Evolutionary conservation across 2,329 filamentous ascomycete species (phyloP).

Genomic region (Fusarium subglutinans): DNA sequence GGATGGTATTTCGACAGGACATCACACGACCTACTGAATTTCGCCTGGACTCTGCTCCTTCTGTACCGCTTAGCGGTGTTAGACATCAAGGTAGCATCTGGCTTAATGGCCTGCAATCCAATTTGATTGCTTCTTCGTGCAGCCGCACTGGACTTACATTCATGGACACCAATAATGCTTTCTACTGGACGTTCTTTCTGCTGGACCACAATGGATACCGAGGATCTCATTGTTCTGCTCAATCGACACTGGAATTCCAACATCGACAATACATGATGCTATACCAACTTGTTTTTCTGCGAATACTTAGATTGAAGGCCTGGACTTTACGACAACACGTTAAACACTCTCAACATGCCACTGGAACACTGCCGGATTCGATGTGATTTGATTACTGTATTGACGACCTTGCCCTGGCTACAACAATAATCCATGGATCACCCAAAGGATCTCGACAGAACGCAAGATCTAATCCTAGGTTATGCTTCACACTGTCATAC

Average conservation of each 20-base stretch:
- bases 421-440: constrained; percentile 4
- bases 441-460: constrained; percentile 27
- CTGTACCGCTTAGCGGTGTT: constrained; percentile 21
- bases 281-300: constrained; percentile 36
- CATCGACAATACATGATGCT: constrained; percentile 27
- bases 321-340: not conserved
- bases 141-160: constrained; percentile 39
- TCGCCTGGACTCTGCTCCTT: constrained; percentile 14
- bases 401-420: constrained; percentile 10
- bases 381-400: constrained; percentile 24
- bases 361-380: constrained; percentile 22
- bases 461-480: constrained; percentile 27
- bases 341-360: not conserved
- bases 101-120: constrained; percentile 43
- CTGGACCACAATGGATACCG: constrained; percentile 20
- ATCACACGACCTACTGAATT: constrained; percentile 2
- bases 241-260: constrained; percentile 3
- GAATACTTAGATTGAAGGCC: constrained; percentile 15
- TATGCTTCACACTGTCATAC: constrained; percentile 23
- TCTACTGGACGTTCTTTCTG: constrained; percentile 7
- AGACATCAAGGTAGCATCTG: constrained; percentile 25
- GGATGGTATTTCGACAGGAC: constrained; percentile 27
- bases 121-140: constrained; percentile 47
- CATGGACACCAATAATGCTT: constrained; percentile 6
- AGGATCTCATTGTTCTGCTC: constrained; percentile 23